Evolutionary conservation across 805 yeast genomes (phyloP).

Genomic region (Blastobotrys terrestris): DNA sequence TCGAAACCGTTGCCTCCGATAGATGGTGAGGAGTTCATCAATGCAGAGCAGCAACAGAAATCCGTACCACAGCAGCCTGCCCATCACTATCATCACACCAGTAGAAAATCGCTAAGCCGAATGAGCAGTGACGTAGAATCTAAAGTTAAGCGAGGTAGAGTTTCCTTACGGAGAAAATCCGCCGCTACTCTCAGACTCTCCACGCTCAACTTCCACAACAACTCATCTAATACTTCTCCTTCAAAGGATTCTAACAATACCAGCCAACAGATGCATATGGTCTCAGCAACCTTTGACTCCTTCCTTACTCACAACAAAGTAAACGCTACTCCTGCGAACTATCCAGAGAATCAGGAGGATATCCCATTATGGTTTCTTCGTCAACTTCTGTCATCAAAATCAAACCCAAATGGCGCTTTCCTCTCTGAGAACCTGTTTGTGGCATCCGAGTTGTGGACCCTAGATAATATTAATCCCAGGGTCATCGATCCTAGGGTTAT

Average conservation of each 20-base stretch:
- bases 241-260: not conserved
- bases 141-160: conserved; percentile 8
- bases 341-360: conserved; percentile 3
- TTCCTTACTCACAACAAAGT: not conserved
- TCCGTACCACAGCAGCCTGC: not conserved
- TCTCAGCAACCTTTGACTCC: conserved; percentile 2
- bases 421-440: conserved; percentile 7
- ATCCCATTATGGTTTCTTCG: conserved; percentile 14
- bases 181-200: conserved; percentile 10
- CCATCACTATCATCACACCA: not conserved
- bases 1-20: not conserved
- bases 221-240: not conserved
- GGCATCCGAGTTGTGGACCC: conserved; percentile 11
- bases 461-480: conserved; percentile 5
- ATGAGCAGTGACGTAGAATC: conserved; percentile 13
- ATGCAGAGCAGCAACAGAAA: not conserved
- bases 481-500: conserved; percentile 6
- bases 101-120: conserved; percentile 5
- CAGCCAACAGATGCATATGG: conserved; percentile 1
- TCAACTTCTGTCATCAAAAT: conserved; percentile 7
- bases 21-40: not conserved
- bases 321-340: not conserved
- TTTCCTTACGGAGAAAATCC: conserved; percentile 11
- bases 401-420: conserved; percentile 9
- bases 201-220: not conserved